Conservation (phyloP, 2,329 filamentous ascomycete genomes). For the Alternaria triticina region DNA sequence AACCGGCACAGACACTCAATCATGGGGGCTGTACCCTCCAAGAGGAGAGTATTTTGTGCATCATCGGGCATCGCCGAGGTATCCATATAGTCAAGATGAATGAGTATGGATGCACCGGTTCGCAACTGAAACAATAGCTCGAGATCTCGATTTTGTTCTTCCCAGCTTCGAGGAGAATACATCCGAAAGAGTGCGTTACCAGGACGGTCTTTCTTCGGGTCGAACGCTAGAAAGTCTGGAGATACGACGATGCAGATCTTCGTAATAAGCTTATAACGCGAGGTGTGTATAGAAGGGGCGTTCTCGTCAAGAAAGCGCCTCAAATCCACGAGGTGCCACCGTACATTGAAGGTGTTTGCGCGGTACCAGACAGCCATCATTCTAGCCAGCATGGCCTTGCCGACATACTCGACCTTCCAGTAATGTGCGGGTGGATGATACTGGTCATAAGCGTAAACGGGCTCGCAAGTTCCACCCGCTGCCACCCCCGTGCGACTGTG, state of each 20-base stretch:
- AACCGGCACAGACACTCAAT: not conserved
- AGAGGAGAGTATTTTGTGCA: not conserved
- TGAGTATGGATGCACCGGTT: not conserved
- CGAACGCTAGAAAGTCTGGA: not conserved
- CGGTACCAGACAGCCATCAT: not conserved
- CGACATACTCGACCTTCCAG: not conserved
- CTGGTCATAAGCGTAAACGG: not conserved
- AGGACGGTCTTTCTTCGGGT: not conserved
- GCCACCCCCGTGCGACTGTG: not conserved
- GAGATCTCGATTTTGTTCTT: not conserved
- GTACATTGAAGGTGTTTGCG: not conserved
- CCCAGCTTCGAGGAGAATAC: not conserved
- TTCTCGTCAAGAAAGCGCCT: not conserved
- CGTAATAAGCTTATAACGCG: not conserved
- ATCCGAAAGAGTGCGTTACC: not conserved
- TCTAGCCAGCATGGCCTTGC: not conserved
- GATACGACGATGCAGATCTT: not conserved
- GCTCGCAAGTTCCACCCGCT: not conserved
- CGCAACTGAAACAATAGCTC: not conserved
- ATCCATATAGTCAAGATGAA: not conserved
- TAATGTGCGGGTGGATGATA: not conserved
- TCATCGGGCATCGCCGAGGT: not conserved
- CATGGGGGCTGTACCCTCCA: not conserved
- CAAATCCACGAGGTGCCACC: not conserved
- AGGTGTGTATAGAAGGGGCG: not conserved